Evolutionary conservation across 2,329 filamentous ascomycete species (phyloP), one percentile per base, ranked within the genome.

Genomic region (Fusarium torulosum): DNA sequence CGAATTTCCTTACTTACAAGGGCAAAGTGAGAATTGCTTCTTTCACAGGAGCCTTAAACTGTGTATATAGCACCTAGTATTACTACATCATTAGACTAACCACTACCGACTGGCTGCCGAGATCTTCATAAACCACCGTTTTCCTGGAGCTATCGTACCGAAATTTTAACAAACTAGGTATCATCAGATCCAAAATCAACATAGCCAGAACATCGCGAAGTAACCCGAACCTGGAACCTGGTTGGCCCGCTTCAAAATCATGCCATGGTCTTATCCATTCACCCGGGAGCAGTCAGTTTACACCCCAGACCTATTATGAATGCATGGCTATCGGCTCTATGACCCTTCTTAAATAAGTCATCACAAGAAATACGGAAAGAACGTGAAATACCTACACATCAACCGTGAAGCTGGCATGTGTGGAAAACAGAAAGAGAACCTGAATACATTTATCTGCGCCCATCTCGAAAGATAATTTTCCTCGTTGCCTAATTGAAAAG

Each of bases 181-280:
- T 42, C 17, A 3, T 27, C 44, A 47, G 19, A 33, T 10, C 46
- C 9, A 20, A 37, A 25, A 17, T 50, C 38, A 21, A 17, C 4
- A 13, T 15, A 44, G 19, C 21, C 17, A 40, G 47, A 33, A 20
- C 53, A 33, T 50, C 33, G 25, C 20, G 19, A 47, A 43, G 37
- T 45, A 40, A 19, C 15, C 41, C 19, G 27, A 27, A n/a, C 17
- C 40, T 45, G 35, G 4, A 33, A 31, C 20, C 52, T 63, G 60
- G 59, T 67, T 64, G 64, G 59, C 47, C 51, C 65, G 42, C 50
- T 66, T 65, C 35, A 29, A 47, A 20, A 40, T 29, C 11, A 14
- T 43, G 53, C 35, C 11, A 14, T 43, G 46, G 25, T 37, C 51
- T 54, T 45, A 68, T 68, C 66, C 66, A 54, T 68, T 68, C 56